These are phyloP conservation scores for Astrothelium subdiscretum DNA, from an alignment of 495 filamentous ascomycete species.

Conservation along the genomic window DNA sequence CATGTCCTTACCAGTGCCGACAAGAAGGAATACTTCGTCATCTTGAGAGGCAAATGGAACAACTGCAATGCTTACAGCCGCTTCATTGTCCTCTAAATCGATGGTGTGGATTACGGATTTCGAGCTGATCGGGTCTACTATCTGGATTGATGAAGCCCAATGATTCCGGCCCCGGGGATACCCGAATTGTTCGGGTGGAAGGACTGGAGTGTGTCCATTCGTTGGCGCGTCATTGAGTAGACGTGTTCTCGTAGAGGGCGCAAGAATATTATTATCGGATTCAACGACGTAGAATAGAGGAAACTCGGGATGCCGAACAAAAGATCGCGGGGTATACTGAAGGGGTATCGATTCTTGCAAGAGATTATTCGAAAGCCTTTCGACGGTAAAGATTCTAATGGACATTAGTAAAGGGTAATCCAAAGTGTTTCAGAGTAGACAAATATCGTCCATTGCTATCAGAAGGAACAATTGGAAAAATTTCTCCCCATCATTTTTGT, in stretches of 20 bases:
- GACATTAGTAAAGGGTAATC: constrained; percentile 18
- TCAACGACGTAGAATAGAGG: constrained; percentile 89
- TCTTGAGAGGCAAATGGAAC: constrained; percentile 81
- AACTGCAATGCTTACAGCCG: constrained; percentile 72
- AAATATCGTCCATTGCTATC: constrained; percentile 26
- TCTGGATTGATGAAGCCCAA: constrained; percentile 90
- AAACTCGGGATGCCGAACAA: constrained; percentile 78
- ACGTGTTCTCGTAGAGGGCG: constrained; percentile 55
- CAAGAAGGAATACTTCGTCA: constrained; percentile 78
- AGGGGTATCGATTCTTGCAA: constrained; percentile 80
- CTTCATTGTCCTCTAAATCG: constrained; percentile 81
- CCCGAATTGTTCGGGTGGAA: constrained; percentile 79
- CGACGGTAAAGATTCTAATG: constrained; percentile 76
- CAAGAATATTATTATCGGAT: constrained; percentile 79
- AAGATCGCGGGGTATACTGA: constrained; percentile 79
- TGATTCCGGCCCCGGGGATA: constrained; percentile 71
- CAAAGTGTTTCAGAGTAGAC: not conserved
- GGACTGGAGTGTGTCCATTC: constrained; percentile 49
- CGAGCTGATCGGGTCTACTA: constrained; percentile 70
- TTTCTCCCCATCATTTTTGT: not conserved
- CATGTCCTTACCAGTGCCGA: constrained; percentile 90
- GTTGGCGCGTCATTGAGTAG: constrained; percentile 50
- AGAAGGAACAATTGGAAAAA: constrained; percentile 69
- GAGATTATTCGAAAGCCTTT: constrained; percentile 74
- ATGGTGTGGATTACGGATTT: constrained; percentile 63